Evolutionary conservation across 73 alveolate genomes (phyloP), one percentile per base, ranked within the genome.

Genomic region (Stentor roeselii): DNA sequence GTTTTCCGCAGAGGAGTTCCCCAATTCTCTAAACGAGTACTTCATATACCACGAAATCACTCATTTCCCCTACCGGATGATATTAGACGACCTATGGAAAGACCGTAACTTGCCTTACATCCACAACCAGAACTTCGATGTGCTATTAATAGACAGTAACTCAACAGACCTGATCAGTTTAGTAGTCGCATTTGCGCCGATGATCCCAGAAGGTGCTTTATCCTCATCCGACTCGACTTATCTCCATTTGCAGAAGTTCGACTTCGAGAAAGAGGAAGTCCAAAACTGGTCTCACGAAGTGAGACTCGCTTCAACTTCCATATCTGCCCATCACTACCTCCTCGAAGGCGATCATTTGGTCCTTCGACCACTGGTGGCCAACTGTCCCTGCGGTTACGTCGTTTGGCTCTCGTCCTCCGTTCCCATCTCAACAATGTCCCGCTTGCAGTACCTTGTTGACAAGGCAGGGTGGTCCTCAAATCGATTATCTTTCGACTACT

Each of bases 1-100:
- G 97, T 82, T 94, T 35, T 82, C 80, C 32, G 91, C 92, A n/a
- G 58, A 78, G 40, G 98, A 94, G 42, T 93, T 94, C 76, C 91
- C 95, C 0, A 84, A 80, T 36, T 76, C 91, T 40, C 92, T 94
- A 90, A 87, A 89, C 15, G 82, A 90, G 30, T 36, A 89, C 87
- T 60, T 92, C 37, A 85, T 94, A 59, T 90, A 89, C 84, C 94
- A 92, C 84, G 91, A 94, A 82, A 86, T 88, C 0, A 82, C 82
- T 58, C 87, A 91, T 86, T 87, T 75, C 87, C 88, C 86, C 15
- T 60, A 90, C 83, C 59, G 84, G 50, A 74, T 74, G 35, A 82
- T 88, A 27, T 77, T 78, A 36, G 36, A 59, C 3, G 95, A 90
- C 87, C 41, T 50, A 3, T 90, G 95, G 95, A 83, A 30, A 11